Evolutionary conservation across 2,329 filamentous ascomycete genomes (phyloP), one percentile per base, ranked within the genome.

Genomic region (Ophiocordyceps unilateralis): DNA sequence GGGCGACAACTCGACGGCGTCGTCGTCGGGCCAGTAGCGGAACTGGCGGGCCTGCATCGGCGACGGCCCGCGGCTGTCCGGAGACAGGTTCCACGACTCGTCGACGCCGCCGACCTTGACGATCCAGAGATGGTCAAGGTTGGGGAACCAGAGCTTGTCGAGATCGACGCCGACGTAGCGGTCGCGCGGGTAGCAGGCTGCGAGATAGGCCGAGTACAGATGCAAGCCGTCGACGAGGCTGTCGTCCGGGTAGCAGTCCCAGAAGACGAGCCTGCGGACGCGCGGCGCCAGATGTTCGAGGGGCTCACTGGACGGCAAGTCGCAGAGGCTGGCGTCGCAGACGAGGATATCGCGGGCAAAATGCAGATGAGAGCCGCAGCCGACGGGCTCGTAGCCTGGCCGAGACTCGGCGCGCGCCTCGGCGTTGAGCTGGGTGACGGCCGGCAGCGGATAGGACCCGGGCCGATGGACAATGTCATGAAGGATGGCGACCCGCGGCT

Each of bases 171-270:
- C 54, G 42, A 58, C 54, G 45, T 53, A 52, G 34, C 53, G 44
- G 32, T 50, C 50, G 39, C 56, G 51, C 4, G 57, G 53, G 43
- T 58, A 61, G 40, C 53, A 57, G 19, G 51, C 50, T 4, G 56
- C 53, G 17, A 63, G 50, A 43, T 61, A 62, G n/a, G 55, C 50
- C 15, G 58, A 57, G 47, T 62, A 62, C 34, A 52, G 55, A 20
- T 52, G 50, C 9, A 55, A 57, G 4, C 53, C 51, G 38, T 60
- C 58, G 20, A 62, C 55, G 34, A 54, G 53, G 5, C 55, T 56
- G 38, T 63, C 61, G 44, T 63, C 60, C 1, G 59, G 60, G 44
- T 60, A 59, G 46, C 60, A 63, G 47, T 63, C 60, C 60, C 60
- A 63, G 40, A 61, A 62, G 11, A 57, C 60, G 26, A 62, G 48